phyloP scores from a whole-genome alignment of 495 filamentous ascomycete species.

The Xylaria palmicola region DNA sequence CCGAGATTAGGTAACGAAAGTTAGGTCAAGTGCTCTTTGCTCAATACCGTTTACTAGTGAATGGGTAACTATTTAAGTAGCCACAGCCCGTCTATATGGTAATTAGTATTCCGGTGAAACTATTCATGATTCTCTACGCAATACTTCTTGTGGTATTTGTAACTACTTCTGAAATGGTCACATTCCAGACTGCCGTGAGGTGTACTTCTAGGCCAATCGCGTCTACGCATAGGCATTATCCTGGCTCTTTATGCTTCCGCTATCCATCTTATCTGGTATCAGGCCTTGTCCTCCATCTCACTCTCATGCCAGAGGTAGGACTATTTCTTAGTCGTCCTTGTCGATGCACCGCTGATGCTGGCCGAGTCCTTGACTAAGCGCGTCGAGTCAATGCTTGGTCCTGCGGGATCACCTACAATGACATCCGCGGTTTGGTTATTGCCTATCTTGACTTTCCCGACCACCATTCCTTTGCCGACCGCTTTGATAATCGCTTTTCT shows the following conservation, averaged over 20 bases:
- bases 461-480: conserved; percentile 98
- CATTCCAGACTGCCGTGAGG: neutral
- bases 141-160: too few species aligned
- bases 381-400: conserved; percentile 32
- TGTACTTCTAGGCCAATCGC: neutral
- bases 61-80: too few species aligned
- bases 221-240: neutral
- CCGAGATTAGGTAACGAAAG: too few species aligned
- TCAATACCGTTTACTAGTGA: too few species aligned
- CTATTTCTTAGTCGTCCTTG: conserved; percentile 20
- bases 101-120: too few species aligned
- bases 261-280: neutral
- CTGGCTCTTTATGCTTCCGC: neutral
- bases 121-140: neutral
- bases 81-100: too few species aligned
- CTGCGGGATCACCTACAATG: conserved; percentile 78
- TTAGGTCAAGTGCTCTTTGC: too few species aligned
- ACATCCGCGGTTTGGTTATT: conserved; percentile 56
- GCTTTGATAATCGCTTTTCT: conserved; percentile 83
- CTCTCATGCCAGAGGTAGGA: neutral
- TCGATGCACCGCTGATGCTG: conserved; percentile 18
- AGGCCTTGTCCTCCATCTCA: neutral
- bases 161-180: neutral
- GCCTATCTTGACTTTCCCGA: conserved; percentile 85
- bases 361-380: conserved; percentile 15